A percentile compares a stretch with the other conserved stretches of the same genome.
Conservation (phyloP, 164 flowering plant species). For the Nymphaea thermarum region DNA sequence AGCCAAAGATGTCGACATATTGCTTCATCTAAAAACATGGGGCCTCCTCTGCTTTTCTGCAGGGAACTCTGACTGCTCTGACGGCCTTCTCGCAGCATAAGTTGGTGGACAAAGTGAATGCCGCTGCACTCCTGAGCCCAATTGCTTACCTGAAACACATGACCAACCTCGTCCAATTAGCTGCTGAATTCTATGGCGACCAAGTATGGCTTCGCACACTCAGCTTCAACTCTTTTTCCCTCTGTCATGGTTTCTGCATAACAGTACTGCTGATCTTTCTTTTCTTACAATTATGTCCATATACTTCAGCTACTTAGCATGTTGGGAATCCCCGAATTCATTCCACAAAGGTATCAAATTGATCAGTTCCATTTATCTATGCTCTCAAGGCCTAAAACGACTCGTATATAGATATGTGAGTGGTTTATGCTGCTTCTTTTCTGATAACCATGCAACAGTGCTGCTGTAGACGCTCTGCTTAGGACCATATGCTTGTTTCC, state of each 20-base stretch:
- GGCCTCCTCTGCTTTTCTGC: not conserved
- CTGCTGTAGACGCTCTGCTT: slow-evolving; percentile 24
- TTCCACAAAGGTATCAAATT: slow-evolving; percentile 47
- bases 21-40: not conserved
- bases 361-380: not conserved
- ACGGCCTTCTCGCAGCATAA: slow-evolving; percentile 66
- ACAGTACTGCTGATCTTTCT: no score
- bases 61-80: slow-evolving; percentile 80
- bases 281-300: no score
- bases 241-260: no score
- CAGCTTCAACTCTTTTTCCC: no score
- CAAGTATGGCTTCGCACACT: slow-evolving; percentile 28
- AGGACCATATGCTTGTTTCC: slow-evolving; percentile 31
- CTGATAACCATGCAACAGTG: not conserved
- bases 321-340: slow-evolving; percentile 55
- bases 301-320: slow-evolving; percentile 4
- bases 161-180: slow-evolving; percentile 41
- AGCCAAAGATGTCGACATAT: no score
- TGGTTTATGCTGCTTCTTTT: not conserved
- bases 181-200: slow-evolving; percentile 52
- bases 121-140: slow-evolving; percentile 76
- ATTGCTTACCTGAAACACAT: slow-evolving; percentile 77
- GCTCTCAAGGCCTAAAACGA: no score
- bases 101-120: slow-evolving; percentile 44
- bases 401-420: not conserved